Conservation (phyloP, 495 filamentous ascomycete genomes). For the Podospora tetraspora region DNA sequence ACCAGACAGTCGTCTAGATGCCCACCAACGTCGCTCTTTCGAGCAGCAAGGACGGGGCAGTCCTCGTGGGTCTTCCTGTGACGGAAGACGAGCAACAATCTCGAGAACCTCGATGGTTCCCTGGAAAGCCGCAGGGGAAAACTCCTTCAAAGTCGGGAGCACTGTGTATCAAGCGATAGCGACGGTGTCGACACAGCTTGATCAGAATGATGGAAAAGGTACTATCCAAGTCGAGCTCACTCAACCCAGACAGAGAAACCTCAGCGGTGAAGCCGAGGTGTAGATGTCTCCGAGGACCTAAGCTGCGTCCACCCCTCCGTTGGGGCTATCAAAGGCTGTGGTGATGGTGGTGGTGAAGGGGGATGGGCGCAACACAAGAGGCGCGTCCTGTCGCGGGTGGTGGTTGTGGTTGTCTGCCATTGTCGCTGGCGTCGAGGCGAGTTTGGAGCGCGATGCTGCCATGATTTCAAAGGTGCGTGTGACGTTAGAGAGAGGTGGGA, state of each 20-base stretch:
- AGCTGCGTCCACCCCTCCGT: slow-evolving; percentile 55
- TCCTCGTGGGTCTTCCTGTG: neutral
- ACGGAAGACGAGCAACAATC: neutral
- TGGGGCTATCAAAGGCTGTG: slow-evolving; percentile 61
- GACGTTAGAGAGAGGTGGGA: slow-evolving; percentile 3
- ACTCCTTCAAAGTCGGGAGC: neutral
- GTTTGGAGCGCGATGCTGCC: slow-evolving; percentile 19
- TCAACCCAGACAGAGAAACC: slow-evolving; percentile 5
- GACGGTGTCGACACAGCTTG: neutral
- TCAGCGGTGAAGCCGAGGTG: slow-evolving; percentile 12
- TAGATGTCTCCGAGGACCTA: slow-evolving; percentile 9
- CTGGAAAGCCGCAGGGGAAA: neutral
- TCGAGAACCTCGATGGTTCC: neutral
- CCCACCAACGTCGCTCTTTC: neutral
- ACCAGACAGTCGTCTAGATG: neutral
- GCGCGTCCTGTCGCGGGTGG: slow-evolving; percentile 11
- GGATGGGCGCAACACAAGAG: neutral
- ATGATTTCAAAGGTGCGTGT: slow-evolving; percentile 20
- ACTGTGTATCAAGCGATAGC: neutral
- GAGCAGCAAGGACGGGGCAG: neutral
- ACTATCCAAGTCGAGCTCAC: neutral
- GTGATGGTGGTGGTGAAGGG: neutral
- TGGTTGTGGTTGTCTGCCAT: slow-evolving; percentile 30
- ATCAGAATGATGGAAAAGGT: neutral
- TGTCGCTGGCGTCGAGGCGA: slow-evolving; percentile 15